A percentile compares a stretch with the other conserved stretches of the same genome.
These are phyloP conservation scores for Lactarius akahatsu DNA, from an alignment of 768 basidiomycete species.

Conservation along the genomic window DNA sequence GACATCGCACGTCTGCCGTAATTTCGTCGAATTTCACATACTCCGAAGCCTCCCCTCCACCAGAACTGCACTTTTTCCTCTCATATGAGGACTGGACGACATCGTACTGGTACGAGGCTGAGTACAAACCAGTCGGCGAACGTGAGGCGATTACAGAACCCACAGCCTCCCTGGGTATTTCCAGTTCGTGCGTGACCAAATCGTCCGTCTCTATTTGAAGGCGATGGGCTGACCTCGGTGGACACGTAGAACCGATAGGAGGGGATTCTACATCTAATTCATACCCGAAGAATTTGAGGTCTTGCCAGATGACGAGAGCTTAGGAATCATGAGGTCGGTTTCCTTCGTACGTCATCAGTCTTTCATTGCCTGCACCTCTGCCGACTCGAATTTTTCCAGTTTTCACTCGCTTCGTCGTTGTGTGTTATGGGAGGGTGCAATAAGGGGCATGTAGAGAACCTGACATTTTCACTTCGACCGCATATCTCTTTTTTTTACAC, in stretches of 20 bases:
- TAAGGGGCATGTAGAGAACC: neutral
- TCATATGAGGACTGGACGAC: conserved; percentile 19
- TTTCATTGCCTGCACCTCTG: neutral
- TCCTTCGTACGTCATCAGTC: neutral
- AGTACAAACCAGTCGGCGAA: conserved; percentile 1
- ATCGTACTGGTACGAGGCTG: conserved; percentile 14
- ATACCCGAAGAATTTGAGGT: conserved; percentile 19
- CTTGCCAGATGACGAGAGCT: conserved; percentile 4
- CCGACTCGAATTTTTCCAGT: neutral
- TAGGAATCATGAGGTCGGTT: neutral
- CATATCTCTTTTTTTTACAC: neutral
- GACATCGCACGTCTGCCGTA: conserved; percentile 17
- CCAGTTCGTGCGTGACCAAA: conserved; percentile 1
- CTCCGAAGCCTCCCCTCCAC: neutral
- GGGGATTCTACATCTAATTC: conserved; percentile 21
- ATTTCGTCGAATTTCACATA: conserved; percentile 6
- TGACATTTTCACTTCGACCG: neutral
- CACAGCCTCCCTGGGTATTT: conserved; percentile 4
- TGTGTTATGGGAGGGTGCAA: neutral
- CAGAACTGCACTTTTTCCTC: conserved; percentile 23
- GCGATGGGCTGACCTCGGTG: neutral
- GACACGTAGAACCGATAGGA: conserved; percentile 10
- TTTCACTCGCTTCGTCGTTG: neutral
- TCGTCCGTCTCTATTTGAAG: neutral
- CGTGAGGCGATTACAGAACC: conserved; percentile 12